Base-by-base conservation (phyloP, 2,329 filamentous ascomycete species). In the Penicillium fuscoglaucum region DNA sequence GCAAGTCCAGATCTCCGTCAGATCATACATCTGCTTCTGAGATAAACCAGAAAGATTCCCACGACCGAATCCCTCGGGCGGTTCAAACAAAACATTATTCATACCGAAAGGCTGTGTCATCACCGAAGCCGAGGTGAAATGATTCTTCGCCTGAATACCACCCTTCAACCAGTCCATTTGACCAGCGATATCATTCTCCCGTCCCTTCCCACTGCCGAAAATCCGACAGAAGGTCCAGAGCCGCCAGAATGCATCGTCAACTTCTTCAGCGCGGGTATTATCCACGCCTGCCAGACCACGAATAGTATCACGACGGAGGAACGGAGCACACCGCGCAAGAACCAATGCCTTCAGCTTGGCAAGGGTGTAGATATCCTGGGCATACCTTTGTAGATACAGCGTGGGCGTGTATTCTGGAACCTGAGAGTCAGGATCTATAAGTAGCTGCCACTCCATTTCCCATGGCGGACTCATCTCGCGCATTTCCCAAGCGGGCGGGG, bases 151-250 rank as follows among this genome's bases (percentile, higher is more conserved):
- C 44, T 83, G 70, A 6, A 73, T 57, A 2, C 84, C 85, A 35
- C 85, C 86, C 58, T 80, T 82, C 12, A 88, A 73, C 86, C 86
- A 88, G 65, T 87, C 84, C 63, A 84, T 79, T 68, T 88, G 85
- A 4, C 81, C 83, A 37, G 80, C 76, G 35, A 86, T 75, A 59
- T 87, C 84, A 31, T 84, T 81, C 63, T 87, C 83, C 15, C 84
- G 79, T 5, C 79, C 79, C 63, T 84, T 86, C 0, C 79, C 79
- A 50, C 78, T 80, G 1, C 86, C 86, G 53, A 88, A 88, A 33
- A 87, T 82, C 54, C 80, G 81, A 70, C 85, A 87, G 71, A 88
- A 88, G 0, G 82, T 85, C 85, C 85, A 87, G 31, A 88, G 82
- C 2, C 85, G 82, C 84, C 84, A 88, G 48, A 88, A 79, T 0